Conservation (phyloP, 768 basidiomycete genomes). For the Amanita exitialis region DNA sequence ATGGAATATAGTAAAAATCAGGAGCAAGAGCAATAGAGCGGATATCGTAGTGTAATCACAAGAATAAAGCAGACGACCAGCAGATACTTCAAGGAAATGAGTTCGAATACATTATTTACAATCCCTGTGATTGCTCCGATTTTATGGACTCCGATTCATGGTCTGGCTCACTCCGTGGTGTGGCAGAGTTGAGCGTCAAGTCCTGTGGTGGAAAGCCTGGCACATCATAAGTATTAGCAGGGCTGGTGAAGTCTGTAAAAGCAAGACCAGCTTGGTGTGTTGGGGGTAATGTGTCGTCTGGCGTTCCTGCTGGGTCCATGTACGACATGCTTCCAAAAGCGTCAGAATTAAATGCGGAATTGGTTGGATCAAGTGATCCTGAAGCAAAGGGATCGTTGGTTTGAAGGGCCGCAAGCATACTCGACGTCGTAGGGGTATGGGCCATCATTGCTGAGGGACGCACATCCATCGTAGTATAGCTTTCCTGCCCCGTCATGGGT, state of each 20-base stretch:
- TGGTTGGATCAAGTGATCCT: conserved; percentile 54
- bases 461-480: conserved; percentile 55
- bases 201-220: conserved; percentile 58
- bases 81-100: conserved; percentile 9
- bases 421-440: conserved; percentile 80
- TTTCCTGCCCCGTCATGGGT: conserved; percentile 85
- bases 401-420: conserved; percentile 84
- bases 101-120: conserved; percentile 15
- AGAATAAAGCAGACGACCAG: conserved; percentile 10
- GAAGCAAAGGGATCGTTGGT: conserved; percentile 54
- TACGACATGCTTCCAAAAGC: conserved; percentile 64
- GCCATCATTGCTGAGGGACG: conserved; percentile 56
- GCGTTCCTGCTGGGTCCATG: conserved; percentile 60
- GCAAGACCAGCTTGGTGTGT: conserved; percentile 56
- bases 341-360: conserved; percentile 55
- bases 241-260: conserved; percentile 59
- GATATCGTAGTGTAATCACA: not conserved
- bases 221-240: conserved; percentile 63
- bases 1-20: conserved; percentile 1
- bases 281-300: conserved; percentile 51
- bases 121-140: conserved; percentile 40
- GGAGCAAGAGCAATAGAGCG: conserved; percentile 5
- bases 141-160: conserved; percentile 57
- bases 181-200: conserved; percentile 44
- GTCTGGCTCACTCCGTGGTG: conserved; percentile 50